phyloP scores from a whole-genome alignment of 2,329 filamentous ascomycete species.

The Apiospora kogelbergensis region DNA sequence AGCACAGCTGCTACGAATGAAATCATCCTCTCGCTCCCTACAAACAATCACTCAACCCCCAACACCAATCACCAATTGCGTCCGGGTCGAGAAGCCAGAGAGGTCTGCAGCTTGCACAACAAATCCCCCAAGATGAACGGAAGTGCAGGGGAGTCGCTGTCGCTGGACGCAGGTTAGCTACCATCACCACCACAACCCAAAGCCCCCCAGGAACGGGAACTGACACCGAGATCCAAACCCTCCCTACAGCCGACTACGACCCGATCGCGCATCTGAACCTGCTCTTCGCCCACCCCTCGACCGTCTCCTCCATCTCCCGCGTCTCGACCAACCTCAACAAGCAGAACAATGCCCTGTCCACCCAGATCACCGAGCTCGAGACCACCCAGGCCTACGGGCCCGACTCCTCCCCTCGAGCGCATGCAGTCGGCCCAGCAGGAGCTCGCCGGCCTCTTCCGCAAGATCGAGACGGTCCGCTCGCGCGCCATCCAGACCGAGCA shows the following conservation, averaged over 20 bases:
- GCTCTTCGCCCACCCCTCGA: constrained; percentile 87
- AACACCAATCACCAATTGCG: not conserved
- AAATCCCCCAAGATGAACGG: constrained; percentile 39
- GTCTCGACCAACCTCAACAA: constrained; percentile 72
- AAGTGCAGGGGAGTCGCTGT: constrained; percentile 32
- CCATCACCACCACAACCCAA: constrained; percentile 11
- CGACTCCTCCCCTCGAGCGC: constrained; percentile 79
- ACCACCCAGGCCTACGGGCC: constrained; percentile 82
- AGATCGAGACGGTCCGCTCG: constrained; percentile 89
- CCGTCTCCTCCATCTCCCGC: constrained; percentile 72
- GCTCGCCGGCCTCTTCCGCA: constrained; percentile 84
- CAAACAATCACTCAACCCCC: too few species aligned
- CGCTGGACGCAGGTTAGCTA: constrained; percentile 46
- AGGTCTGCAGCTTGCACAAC: not conserved
- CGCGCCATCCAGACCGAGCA: constrained; percentile 90
- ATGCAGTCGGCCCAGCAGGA: constrained; percentile 91
- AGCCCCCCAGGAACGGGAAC: not conserved
- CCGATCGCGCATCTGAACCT: constrained; percentile 90
- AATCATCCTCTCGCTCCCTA: not conserved
- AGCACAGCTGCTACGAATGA: not conserved
- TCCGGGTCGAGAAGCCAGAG: not conserved
- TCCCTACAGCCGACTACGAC: constrained; percentile 70
- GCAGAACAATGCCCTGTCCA: constrained; percentile 80
- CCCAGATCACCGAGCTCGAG: constrained; percentile 71
- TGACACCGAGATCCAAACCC: not conserved